Conservation (phyloP, 140 eudicot genomes). For the Anethum foeniculum region DNA sequence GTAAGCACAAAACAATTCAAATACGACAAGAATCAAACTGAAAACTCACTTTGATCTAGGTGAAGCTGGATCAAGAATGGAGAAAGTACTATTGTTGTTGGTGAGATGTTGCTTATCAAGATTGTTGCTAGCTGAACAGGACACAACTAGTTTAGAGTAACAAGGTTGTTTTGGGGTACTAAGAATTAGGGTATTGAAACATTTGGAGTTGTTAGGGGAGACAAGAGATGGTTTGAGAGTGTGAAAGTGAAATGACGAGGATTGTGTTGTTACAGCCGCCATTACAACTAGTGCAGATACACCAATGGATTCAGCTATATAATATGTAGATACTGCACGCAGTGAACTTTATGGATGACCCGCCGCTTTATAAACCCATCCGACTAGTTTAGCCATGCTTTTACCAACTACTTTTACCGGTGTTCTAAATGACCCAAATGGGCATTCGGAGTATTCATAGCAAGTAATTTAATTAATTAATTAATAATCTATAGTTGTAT, state of each 20-base stretch:
- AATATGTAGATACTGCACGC: too few relatives aligned
- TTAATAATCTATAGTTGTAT: too few relatives aligned
- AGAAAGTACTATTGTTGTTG: neutral
- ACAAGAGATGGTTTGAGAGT: neutral
- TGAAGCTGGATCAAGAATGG: constrained; percentile 17
- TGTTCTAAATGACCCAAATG: too few relatives aligned
- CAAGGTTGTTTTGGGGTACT: neutral
- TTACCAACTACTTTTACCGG: too few relatives aligned
- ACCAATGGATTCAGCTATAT: neutral
- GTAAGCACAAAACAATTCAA: neutral
- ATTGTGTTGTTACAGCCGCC: constrained; percentile 37
- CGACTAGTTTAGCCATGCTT: too few relatives aligned
- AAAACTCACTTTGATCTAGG: constrained; percentile 22
- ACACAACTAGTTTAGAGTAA: neutral
- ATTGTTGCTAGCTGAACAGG: constrained; percentile 13
- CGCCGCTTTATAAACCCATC: too few relatives aligned
- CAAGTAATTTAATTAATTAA: too few relatives aligned
- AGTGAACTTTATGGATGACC: too few relatives aligned
- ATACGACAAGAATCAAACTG: neutral
- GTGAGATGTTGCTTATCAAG: constrained; percentile 3
- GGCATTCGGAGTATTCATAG: too few relatives aligned
- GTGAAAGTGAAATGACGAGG: constrained; percentile 8
- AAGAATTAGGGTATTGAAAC: constrained; percentile 7
- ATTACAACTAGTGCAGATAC: neutral
- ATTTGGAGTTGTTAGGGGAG: neutral